Base-by-base conservation (phyloP, 148 eudicot genomes). In the Nepenthes mirabilis region DNA sequence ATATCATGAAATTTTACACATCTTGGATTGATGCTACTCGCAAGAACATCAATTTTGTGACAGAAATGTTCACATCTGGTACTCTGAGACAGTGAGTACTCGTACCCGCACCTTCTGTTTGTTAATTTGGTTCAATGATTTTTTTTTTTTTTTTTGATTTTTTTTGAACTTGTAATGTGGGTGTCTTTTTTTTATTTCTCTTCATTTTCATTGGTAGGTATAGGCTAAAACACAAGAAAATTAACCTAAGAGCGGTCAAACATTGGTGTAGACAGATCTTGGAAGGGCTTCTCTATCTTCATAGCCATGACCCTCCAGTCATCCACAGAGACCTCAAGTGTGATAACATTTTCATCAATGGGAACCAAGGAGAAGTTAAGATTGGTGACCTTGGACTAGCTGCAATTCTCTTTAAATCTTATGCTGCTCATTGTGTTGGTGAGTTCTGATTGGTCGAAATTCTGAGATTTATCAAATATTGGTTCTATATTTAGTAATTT, bases 301-400 rank as follows among this genome's bases (percentile, higher is more conserved):
- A 75, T 56, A 75, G 69, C 57, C 79, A 61, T 55, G 72, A 75
- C 32, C 75, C 75, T 10, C 78, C 74, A 6, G 78, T 74, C 49
- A 74, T 74, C 56, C 78, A 74, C 63, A 65, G 78, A 74, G 78
- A 75, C 52, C 75, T 74, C 37, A 75, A 75, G 59, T 75, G 75
- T 45, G 79, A 75, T 37, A 75, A 75, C 55, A 75, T 75, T 37
- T 75, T 75, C 69, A 71, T 75, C 35, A 75, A 75, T 59, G 79
- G 79, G n/a, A 75, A 75, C 58, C 79, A 75, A 64, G 79, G 79
- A 1, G 75, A 75, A 61, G 79, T 75, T 56, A 71, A 75, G 79
- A 75, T 75, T 59, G 75, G 79, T 23, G 79, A 75, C 62, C 75
- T 75, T 71, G 79, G 79, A 53, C 60, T 71, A 45, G 79, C 79